Conservation (phyloP, 805 yeast genomes). For the Pachysolen tannophilus region DNA sequence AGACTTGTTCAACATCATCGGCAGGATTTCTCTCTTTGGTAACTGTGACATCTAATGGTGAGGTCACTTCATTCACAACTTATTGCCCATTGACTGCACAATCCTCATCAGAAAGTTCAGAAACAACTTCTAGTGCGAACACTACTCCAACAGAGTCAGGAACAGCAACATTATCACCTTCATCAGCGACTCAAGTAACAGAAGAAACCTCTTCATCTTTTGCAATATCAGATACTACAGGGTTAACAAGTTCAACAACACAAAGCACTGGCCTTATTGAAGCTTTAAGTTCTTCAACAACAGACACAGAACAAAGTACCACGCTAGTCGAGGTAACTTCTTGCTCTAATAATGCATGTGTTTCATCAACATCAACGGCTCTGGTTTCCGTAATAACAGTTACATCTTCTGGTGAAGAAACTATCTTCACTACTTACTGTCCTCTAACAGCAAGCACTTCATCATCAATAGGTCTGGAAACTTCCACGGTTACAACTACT, state of each 20-base stretch:
- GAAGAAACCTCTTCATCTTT: too few relatives aligned
- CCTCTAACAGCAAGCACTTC: constrained; percentile 13
- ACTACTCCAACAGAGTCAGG: constrained; percentile 23
- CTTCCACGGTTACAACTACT: constrained; percentile 18
- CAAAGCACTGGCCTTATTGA: constrained; percentile 11
- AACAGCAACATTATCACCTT: constrained; percentile 10
- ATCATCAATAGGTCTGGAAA: constrained; percentile 11
- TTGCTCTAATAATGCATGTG: constrained; percentile 14
- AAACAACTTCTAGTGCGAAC: constrained; percentile 32
- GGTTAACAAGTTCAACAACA: too few relatives aligned
- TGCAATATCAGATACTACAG: too few relatives aligned
- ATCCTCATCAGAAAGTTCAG: constrained; percentile 20
- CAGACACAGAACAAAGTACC: constrained; percentile 15
- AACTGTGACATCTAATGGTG: constrained; percentile 12
- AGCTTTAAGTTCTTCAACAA: constrained; percentile 5
- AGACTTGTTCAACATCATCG: constrained; percentile 14
- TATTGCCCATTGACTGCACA: constrained; percentile 15
- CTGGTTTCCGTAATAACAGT: constrained; percentile 21
- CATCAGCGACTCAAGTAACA: constrained; percentile 8
- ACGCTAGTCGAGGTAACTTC: constrained; percentile 16
- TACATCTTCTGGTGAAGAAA: constrained; percentile 24
- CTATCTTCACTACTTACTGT: constrained; percentile 32
- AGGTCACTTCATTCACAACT: constrained; percentile 13
- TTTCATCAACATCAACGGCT: constrained; percentile 14
- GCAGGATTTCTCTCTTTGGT: constrained; percentile 14